Evolutionary conservation across 345 rosid genomes (phyloP), one percentile per base, ranked within the genome.

Genomic region (Euclidium syriacum): DNA sequence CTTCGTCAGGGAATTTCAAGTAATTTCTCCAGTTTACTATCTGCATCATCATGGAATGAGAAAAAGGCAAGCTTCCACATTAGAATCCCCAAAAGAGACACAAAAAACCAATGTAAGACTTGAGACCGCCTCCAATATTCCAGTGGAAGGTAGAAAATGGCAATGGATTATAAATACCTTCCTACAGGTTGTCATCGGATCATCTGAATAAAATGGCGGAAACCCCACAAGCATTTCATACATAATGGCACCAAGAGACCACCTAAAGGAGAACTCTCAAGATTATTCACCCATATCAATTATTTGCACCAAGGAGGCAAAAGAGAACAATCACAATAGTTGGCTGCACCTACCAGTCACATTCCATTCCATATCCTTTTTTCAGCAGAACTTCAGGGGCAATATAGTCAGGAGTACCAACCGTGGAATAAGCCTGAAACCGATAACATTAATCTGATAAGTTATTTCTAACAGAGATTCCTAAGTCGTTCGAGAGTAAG

Each of bases 171-270:
- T n/a, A 14, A 17, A 70, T 70, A 90, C 99, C 97, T 90, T 94
- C 80, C 99, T 77, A 81, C 97, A 94, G 15, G 97, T 94, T 68
- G 96, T 79, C 97, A 94, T 94, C 5, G 97, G 95, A 67, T 94
- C 99, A 56, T 94, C 97, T 4, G 99, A 94, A 80, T 94, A 94
- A 80, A 94, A 94, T 7, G 99, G 99, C 7, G 99, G 97, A 74
- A 79, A 94, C 44, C 99, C 99, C 64, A 94, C 99, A 65, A 94
- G 99, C 99, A 94, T 94, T 84, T 94, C 99, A 75, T 90, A 94
- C 99, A 94, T 90, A 63, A 94, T 94, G 63, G 99, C 97, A 38
- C 99, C 99, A 65, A 94, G 96, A 56, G 99, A 94, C 99, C 99
- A 94, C 99, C 99, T 94, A 74, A 18, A 72, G 27, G 60, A 64